phyloP scores from a whole-genome alignment of 208 protist genomes.

The Leishmania mexicana region DNA sequence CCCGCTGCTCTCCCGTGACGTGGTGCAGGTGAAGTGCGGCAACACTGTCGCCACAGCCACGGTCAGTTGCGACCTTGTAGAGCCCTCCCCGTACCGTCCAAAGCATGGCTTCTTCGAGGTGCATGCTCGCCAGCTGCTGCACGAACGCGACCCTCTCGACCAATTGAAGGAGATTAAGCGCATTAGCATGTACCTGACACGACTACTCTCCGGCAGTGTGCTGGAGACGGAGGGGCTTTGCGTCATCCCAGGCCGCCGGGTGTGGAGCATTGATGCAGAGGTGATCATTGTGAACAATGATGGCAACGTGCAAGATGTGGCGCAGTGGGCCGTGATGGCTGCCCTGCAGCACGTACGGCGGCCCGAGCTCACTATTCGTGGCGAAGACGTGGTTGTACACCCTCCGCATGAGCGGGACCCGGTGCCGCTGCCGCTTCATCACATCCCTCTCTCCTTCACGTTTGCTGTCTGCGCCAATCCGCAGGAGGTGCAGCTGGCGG shows the following conservation, averaged over 20 bases:
- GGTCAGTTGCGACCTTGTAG: constrained; percentile 91
- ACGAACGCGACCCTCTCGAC: constrained; percentile 62
- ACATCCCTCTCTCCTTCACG: constrained; percentile 89
- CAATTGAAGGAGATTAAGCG: constrained; percentile 43
- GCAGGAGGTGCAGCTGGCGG: constrained; percentile 34
- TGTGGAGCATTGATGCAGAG: constrained; percentile 89
- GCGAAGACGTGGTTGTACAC: constrained; percentile 86
- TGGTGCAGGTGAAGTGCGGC: constrained; percentile 88
- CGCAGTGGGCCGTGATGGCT: constrained; percentile 83
- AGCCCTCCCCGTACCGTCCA: constrained; percentile 92
- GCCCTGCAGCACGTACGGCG: constrained; percentile 93
- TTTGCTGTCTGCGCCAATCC: constrained; percentile 74
- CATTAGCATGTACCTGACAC: constrained; percentile 84
- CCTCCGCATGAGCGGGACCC: constrained; percentile 92
- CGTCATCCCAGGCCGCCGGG: constrained; percentile 92
- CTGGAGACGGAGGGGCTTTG: constrained; percentile 97
- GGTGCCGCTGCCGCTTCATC: constrained; percentile 94
- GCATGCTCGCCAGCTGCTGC: constrained; percentile 85
- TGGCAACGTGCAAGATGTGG: constrained; percentile 93
- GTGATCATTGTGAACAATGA: constrained; percentile 94
- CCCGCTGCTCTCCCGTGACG: constrained; percentile 66
- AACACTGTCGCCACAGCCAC: constrained; percentile 84
- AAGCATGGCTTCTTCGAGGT: constrained; percentile 96
- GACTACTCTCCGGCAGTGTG: constrained; percentile 87
- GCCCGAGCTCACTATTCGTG: constrained; percentile 93